Evolutionary conservation across 805 yeast species (phyloP), one percentile per base, ranked within the genome.

Genomic region (Suhomyces canberraensis): DNA sequence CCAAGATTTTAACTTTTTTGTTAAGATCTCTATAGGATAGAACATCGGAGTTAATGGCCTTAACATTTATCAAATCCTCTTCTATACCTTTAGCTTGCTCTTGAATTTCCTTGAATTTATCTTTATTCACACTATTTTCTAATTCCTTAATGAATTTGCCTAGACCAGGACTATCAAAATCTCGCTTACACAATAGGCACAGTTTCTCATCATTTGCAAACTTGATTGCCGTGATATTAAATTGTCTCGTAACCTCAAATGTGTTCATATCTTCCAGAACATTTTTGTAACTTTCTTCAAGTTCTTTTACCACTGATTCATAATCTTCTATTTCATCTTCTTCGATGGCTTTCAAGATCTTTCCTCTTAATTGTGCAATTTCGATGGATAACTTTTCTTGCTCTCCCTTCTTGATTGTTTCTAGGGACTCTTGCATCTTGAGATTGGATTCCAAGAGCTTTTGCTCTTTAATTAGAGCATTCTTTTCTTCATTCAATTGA

Each of bases 111-210:
- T 53, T 52, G 15, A 56, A 50, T 11, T 54, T 56, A 41, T 56
- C 51, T 3, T 58, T 50, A 20, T 55, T 50, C 14, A 66, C 52
- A 34, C 58, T 63, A 3, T 48, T 45, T 33, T 58, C 45, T 13
- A 67, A 44, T n/a, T 55, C 56, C 7, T 35, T 40, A 4, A 64
- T 36, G 33, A 68, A 68, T 4, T 37, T 40, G 1, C 50, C 39
- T 16, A 61, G 46, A n/a, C 59, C 65, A 1, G 52, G 50, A 8
- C 63, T 65, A 11, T 73, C 74, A 58, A 89, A 84, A 9, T 72
- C 66, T 34, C 95, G 69, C 14, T 76, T 75, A 57, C 98, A 91
- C 29, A 90, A 62, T 29, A 81, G 62, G 58, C 97, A 91, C 32
- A 75, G 67, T 8, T 79, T 71, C 7, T 73, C 69, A 3, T 54